phyloP scores from a whole-genome alignment of 2,329 filamentous ascomycete species.

The Pyrenophora tritici-repentis region DNA sequence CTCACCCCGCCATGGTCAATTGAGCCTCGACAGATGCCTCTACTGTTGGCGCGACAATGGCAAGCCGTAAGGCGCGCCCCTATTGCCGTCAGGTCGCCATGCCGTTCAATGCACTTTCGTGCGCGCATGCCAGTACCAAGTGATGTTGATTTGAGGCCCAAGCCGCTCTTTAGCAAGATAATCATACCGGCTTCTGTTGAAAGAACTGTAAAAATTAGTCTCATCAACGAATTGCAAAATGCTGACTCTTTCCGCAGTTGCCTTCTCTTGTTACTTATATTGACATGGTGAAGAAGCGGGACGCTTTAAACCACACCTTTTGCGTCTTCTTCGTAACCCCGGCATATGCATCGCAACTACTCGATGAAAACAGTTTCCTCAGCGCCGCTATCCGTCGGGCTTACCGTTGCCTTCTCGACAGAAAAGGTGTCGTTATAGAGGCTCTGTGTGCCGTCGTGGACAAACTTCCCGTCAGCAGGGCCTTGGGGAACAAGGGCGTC shows the following conservation, averaged over 20 bases:
- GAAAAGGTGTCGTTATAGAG: constrained; percentile 13
- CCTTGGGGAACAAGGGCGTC: constrained; percentile 2
- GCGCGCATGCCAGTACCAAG: neutral
- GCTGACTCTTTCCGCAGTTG: constrained; percentile 25
- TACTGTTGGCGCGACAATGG: constrained; percentile 36
- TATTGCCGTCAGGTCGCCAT: constrained; percentile 8
- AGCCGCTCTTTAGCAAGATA: constrained; percentile 28
- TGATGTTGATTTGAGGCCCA: neutral
- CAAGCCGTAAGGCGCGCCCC: constrained; percentile 26
- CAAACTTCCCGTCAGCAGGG: constrained; percentile 36
- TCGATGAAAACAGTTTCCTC: constrained; percentile 34
- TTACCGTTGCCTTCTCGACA: constrained; percentile 9
- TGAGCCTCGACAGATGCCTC: constrained; percentile 39
- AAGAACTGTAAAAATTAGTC: constrained; percentile 23
- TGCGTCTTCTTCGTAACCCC: constrained; percentile 42
- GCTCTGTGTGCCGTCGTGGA: constrained; percentile 46
- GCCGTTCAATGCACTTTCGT: constrained; percentile 15
- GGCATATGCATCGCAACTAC: constrained; percentile 39
- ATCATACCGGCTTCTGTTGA: constrained; percentile 35
- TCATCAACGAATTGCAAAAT: neutral
- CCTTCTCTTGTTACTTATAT: constrained; percentile 32
- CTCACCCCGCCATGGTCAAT: constrained; percentile 24
- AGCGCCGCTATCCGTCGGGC: constrained; percentile 29
- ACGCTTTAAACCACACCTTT: constrained; percentile 21
- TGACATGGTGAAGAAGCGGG: constrained; percentile 12